These are phyloP conservation scores for Fusarium anguioides DNA, from an alignment of 2,329 filamentous ascomycete species.

Conservation along the genomic window DNA sequence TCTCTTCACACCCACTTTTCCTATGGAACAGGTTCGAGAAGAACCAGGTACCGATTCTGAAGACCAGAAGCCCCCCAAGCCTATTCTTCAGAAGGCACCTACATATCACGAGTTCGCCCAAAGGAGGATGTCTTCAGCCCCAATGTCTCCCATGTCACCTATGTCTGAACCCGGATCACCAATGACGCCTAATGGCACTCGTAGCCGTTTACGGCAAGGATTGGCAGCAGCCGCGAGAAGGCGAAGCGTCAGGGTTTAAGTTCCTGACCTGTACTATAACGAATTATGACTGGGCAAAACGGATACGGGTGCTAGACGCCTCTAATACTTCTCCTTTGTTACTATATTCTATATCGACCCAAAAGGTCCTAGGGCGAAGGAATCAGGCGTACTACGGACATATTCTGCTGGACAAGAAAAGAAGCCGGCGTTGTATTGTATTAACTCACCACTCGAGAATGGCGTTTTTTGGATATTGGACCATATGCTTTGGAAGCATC, in stretches of 20 bases:
- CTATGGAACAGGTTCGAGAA: conserved; percentile 52
- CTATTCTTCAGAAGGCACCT: conserved; percentile 46
- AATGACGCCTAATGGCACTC: conserved; percentile 43
- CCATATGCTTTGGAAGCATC: conserved; percentile 37
- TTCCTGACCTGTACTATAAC: conserved; percentile 32
- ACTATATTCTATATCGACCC: conserved; percentile 34
- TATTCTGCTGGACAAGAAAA: conserved; percentile 36
- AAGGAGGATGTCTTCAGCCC: conserved; percentile 50
- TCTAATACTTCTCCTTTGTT: conserved; percentile 34
- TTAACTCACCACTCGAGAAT: conserved; percentile 34
- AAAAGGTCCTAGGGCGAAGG: conserved; percentile 28
- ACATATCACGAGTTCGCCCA: conserved; percentile 63
- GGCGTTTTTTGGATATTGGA: conserved; percentile 38
- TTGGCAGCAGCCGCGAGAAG: conserved; percentile 48
- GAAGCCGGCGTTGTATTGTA: conserved; percentile 34
- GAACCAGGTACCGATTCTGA: conserved; percentile 43
- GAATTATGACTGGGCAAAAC: conserved; percentile 41
- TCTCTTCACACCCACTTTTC: conserved; percentile 41
- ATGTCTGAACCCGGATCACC: conserved; percentile 44
- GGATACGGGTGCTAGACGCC: conserved; percentile 35
- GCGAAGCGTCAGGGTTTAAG: conserved; percentile 54
- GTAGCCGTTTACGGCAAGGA: conserved; percentile 40
- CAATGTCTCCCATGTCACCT: conserved; percentile 45
- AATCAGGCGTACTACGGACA: conserved; percentile 32
- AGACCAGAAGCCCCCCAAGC: conserved; percentile 29